Base-by-base conservation (phyloP, 805 yeast genomes). In the Pichia insulana region DNA sequence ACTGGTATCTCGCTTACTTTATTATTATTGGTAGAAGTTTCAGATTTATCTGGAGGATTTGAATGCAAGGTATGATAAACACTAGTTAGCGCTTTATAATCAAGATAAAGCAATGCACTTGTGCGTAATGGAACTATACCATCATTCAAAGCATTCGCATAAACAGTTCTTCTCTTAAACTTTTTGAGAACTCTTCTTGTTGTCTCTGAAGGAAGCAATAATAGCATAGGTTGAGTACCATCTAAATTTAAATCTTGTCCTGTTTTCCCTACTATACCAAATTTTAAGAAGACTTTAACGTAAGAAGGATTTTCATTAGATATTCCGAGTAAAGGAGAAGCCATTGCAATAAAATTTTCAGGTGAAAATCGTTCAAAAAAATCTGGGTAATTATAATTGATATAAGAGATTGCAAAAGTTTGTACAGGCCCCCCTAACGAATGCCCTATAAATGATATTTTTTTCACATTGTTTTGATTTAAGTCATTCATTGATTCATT, bases 51-150 rank as follows among this genome's bases (percentile, higher is more conserved):
- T 16, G 50, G 22, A 7, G 50, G 32, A 7, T 39, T 41, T 7
- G 42, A 30, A 32, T 48, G 47, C 39, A 58, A 31, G 11, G 63
- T 44, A 19, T 56, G 54, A 44, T 59, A 59, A 32, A 80, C 81
- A 37, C 70, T 69, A 3, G 73, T 65, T 15, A 83, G 64, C 3
- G 87, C 94, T 45, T 73, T 73, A 83, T 95, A 88, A 59, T 92
- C 97, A 12, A 92, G 61, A 54, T 82, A 90, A 22, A 90, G 61
- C 41, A 90, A 64, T 0, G 97, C 87, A 0, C 96, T 79, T 0
- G 98, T 92, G 40, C 97, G 67, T 51, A 92, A 65, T 0, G 98
- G 97, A 2, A 92, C 98, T 41, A 92, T 88, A 2, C 98, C 98
- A 63, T 92, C 98, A 60, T 92, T 81, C 16, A 85, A 69, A 0